Evolutionary conservation across 2,329 filamentous ascomycete species (phyloP).

Genomic region (Anthostomella pinea): DNA sequence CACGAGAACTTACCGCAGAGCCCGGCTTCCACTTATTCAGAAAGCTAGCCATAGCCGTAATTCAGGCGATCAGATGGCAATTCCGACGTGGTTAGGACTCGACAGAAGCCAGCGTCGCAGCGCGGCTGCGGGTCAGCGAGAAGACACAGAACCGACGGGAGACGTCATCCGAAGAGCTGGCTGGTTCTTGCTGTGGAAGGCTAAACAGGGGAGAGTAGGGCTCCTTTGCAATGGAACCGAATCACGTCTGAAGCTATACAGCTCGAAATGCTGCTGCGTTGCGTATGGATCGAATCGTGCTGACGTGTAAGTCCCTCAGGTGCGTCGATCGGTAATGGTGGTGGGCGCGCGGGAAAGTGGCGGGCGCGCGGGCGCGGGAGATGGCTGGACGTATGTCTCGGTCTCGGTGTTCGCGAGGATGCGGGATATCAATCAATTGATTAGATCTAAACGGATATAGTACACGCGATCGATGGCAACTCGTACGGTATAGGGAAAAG

Average conservation of each 20-base stretch:
- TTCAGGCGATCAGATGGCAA: conserved; percentile 6
- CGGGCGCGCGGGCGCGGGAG: background rate
- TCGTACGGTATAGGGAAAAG: background rate
- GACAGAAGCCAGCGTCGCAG: conserved; percentile 23
- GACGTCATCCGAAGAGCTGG: conserved; percentile 26
- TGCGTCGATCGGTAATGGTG: conserved; percentile 6
- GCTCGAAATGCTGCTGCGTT: background rate
- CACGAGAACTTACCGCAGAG: conserved; percentile 47
- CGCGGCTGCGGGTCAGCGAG: conserved; percentile 24
- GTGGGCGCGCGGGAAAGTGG: background rate
- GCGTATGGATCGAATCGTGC: conserved; percentile 1
- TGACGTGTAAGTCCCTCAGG: conserved; percentile 8
- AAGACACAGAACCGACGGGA: conserved; percentile 12
- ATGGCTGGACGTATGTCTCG: background rate
- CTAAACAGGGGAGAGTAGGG: conserved; percentile 3
- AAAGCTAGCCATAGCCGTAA: conserved; percentile 56
- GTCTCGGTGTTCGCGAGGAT: too few species aligned
- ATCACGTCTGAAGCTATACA: background rate
- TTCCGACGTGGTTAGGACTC: conserved; percentile 4
- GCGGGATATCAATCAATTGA: conserved; percentile 1
- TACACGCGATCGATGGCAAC: background rate
- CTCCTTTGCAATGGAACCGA: conserved; percentile 1
- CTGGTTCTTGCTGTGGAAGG: conserved; percentile 10
- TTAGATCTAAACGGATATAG: conserved; percentile 1
- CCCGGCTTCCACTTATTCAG: conserved; percentile 58